phyloP scores from a whole-genome alignment of 2,329 filamentous ascomycete species.

The Apiospora aurea region DNA sequence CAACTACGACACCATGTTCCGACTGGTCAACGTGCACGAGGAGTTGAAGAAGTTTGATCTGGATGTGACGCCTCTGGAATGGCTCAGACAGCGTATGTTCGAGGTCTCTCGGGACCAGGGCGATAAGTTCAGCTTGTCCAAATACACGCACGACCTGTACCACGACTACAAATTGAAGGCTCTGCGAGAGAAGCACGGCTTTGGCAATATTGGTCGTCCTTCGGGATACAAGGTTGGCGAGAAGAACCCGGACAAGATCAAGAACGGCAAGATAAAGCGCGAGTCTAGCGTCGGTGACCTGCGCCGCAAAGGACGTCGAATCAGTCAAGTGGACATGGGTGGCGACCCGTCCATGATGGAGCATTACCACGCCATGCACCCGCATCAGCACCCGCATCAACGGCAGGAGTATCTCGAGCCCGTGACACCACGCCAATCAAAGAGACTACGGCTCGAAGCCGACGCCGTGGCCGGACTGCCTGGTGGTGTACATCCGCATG shows the following conservation, averaged over 20 bases:
- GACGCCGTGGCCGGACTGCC: neutral
- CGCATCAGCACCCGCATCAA: conserved; percentile 26
- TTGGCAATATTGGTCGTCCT: conserved; percentile 64
- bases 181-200: conserved; percentile 60
- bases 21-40: conserved; percentile 60
- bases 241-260: conserved; percentile 44
- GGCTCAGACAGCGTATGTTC: conserved; percentile 63
- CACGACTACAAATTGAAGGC: conserved; percentile 60
- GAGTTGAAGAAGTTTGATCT: conserved; percentile 62
- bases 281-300: conserved; percentile 31
- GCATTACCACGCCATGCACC: conserved; percentile 26
- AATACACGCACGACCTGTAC: conserved; percentile 61
- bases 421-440: conserved; percentile 38
- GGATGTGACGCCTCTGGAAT: conserved; percentile 60
- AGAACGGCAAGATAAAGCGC: conserved; percentile 41
- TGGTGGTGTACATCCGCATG: conserved; percentile 3
- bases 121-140: conserved; percentile 57
- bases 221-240: conserved; percentile 50
- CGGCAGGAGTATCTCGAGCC: conserved; percentile 38
- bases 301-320: conserved; percentile 39
- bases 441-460: conserved; percentile 41
- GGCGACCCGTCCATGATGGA: conserved; percentile 34
- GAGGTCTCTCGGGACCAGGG: conserved; percentile 55
- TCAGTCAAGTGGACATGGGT: conserved; percentile 39
- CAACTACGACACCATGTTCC: conserved; percentile 64